Evolutionary conservation across 1,284 basidiomycete species (phyloP).

Genomic region (Puccinia coronata): DNA sequence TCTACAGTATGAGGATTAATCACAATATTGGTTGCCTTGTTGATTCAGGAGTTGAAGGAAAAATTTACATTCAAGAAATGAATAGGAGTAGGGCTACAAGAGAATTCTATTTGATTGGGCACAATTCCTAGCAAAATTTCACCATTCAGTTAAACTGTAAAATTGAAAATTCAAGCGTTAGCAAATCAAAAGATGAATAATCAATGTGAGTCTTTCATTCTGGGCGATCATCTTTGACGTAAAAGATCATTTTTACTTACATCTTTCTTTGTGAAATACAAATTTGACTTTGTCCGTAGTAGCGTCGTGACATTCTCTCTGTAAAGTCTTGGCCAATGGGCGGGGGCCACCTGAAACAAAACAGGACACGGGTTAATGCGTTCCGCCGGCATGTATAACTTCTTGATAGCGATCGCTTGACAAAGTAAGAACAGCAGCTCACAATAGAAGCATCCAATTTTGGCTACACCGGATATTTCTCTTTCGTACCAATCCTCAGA

Average conservation of each 20-base stretch:
- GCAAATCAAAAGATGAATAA: not conserved
- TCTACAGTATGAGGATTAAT: no score
- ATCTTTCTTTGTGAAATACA: constrained; percentile 71
- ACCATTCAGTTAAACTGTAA: no score
- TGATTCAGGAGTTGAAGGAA: no score
- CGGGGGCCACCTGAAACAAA: constrained; percentile 61
- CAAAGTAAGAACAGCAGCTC: not conserved
- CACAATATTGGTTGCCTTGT: no score
- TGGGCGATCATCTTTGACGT: not conserved
- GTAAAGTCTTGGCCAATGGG: constrained; percentile 71
- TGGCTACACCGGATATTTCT: constrained; percentile 67
- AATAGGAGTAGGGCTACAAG: no score
- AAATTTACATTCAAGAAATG: no score
- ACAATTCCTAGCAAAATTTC: no score
- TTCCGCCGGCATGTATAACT: no score
- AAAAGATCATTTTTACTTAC: constrained; percentile 2
- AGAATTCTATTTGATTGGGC: no score
- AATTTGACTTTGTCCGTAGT: constrained; percentile 68
- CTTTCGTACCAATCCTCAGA: constrained; percentile 34
- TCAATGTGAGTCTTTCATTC: not conserved
- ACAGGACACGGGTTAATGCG: no score
- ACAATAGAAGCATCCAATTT: constrained; percentile 65
- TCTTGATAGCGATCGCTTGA: no score
- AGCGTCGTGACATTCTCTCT: constrained; percentile 67
- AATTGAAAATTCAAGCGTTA: no score